These are phyloP conservation scores for Stagonosporopsis chrysanthemi DNA, from an alignment of 2,329 filamentous ascomycete species.

Conservation along the genomic window DNA sequence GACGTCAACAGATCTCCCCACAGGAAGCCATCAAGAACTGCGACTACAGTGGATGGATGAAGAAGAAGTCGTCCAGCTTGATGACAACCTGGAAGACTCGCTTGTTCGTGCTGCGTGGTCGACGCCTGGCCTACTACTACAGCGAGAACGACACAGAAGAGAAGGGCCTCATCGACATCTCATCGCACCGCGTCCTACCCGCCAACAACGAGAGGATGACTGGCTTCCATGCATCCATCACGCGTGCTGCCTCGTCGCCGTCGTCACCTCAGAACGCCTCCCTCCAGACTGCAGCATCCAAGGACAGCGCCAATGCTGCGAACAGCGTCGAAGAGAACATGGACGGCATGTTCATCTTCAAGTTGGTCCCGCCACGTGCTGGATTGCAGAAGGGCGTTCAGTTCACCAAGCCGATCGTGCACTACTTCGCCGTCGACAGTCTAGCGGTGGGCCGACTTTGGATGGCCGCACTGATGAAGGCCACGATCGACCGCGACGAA, in stretches of 20 bases:
- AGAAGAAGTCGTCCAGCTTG: slow-evolving; percentile 94
- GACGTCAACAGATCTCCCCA: slow-evolving; percentile 80
- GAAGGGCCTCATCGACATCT: slow-evolving; percentile 96
- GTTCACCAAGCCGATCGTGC: slow-evolving; percentile 96
- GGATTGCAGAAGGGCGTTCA: slow-evolving; percentile 90
- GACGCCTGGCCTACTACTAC: slow-evolving; percentile 94
- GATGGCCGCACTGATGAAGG: slow-evolving; percentile 99
- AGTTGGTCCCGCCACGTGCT: slow-evolving; percentile 87
- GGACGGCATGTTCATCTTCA: slow-evolving; percentile 90
- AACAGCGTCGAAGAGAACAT: slow-evolving; percentile 55
- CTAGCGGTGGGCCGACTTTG: slow-evolving; percentile 87
- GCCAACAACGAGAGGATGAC: slow-evolving; percentile 91
- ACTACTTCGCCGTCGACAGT: slow-evolving; percentile 96
- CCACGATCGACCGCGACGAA: slow-evolving; percentile 91
- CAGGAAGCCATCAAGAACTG: slow-evolving; percentile 83
- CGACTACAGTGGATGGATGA: slow-evolving; percentile 99
- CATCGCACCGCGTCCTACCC: slow-evolving; percentile 93
- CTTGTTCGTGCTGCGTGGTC: slow-evolving; percentile 91
- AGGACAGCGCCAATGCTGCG: slow-evolving; percentile 45
- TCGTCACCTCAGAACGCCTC: slow-evolving; percentile 59
- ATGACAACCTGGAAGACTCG: slow-evolving; percentile 98
- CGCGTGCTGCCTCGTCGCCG: slow-evolving; percentile 78
- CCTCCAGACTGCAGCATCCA: slow-evolving; percentile 50
- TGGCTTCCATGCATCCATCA: slow-evolving; percentile 88
- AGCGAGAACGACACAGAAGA: slow-evolving; percentile 91